A percentile compares a stretch with the other conserved stretches of the same genome.
Evolutionary conservation across 352 stramenopile genomes (phyloP).

Genomic region (Phytopythium chamaehyphon): DNA sequence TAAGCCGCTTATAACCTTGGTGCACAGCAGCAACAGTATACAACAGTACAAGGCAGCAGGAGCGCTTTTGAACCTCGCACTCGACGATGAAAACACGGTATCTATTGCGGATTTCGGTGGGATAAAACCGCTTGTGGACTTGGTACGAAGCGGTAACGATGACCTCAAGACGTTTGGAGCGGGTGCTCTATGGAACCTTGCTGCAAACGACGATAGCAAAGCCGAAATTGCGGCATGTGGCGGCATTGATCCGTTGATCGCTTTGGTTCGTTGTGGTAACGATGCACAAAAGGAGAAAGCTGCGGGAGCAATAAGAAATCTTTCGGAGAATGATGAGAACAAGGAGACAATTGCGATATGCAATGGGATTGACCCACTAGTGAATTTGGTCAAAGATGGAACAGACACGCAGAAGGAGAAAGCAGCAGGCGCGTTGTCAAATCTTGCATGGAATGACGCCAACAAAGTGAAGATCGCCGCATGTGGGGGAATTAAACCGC

Average conservation of each 20-base stretch:
- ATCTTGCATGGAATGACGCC: background rate
- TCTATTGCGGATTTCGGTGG: background rate
- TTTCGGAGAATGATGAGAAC: background rate
- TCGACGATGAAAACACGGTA: background rate
- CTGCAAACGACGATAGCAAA: background rate
- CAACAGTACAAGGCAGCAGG: slow-evolving; percentile 3
- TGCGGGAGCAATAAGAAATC: background rate
- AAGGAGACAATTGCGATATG: background rate
- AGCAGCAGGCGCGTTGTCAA: background rate
- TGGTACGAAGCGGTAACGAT: background rate
- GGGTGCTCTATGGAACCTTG: background rate
- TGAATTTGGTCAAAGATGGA: background rate
- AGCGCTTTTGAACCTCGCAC: slow-evolving; percentile 1
- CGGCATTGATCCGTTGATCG: background rate
- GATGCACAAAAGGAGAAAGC: background rate
- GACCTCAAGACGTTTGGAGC: background rate
- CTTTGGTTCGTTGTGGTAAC: background rate
- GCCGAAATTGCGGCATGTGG: background rate
- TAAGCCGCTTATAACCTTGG: background rate
- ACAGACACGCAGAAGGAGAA: background rate
- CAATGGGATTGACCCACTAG: background rate
- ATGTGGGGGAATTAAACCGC: no score
- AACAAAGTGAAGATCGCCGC: no score
- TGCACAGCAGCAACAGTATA: background rate
- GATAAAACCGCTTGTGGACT: background rate